Evolutionary conservation across 2,329 filamentous ascomycete species (phyloP).

Genomic region (Paracoccidioides brasiliensis): DNA sequence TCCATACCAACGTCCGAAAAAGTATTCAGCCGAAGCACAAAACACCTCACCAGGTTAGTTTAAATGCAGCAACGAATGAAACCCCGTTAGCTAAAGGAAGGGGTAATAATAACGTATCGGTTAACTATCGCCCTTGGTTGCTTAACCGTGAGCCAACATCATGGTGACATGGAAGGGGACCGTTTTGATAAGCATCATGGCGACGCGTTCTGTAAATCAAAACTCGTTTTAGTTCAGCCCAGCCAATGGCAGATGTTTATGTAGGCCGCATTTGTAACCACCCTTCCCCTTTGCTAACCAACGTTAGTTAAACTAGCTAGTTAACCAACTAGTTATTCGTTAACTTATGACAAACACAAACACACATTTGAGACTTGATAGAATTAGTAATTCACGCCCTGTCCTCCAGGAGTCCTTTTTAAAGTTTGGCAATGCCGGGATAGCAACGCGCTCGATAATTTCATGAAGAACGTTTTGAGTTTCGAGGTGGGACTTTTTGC

Average conservation of each 20-base stretch:
- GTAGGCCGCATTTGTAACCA: not conserved
- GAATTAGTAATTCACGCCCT: not conserved
- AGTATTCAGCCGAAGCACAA: too few species aligned
- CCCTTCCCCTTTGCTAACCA: not conserved
- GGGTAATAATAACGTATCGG: too few species aligned
- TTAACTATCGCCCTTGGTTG: too few species aligned
- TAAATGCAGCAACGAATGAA: too few species aligned
- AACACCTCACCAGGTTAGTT: too few species aligned
- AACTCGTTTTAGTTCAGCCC: not conserved
- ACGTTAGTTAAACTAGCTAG: not conserved
- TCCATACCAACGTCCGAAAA: too few species aligned
- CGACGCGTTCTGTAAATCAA: not conserved
- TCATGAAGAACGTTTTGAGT: too few species aligned
- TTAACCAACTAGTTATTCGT: not conserved
- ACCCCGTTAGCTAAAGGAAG: too few species aligned
- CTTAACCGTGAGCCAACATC: too few species aligned
- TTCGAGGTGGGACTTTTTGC: too few species aligned
- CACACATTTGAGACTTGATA: not conserved
- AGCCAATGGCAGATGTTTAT: not conserved
- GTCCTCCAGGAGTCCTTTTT: not conserved
- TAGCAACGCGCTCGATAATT: too few species aligned
- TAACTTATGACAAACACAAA: not conserved
- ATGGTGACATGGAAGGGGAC: not conserved
- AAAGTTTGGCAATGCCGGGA: not conserved
- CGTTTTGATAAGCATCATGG: not conserved